Conservation (phyloP, 1,284 basidiomycete genomes). For the Ceratobasidium sp. region DNA sequence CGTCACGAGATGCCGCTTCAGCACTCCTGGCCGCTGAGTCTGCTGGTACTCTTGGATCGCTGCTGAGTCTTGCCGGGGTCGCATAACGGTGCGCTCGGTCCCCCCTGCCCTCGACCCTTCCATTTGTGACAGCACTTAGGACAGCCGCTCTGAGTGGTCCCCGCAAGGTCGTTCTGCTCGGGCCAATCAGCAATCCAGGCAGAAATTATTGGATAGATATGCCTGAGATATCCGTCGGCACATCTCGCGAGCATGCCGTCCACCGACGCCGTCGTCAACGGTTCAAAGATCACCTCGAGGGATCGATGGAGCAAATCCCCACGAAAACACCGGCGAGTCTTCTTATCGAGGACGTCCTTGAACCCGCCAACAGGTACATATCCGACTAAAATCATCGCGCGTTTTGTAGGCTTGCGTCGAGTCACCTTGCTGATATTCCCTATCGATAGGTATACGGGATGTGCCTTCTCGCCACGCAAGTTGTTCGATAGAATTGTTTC, state of each 20-base stretch:
- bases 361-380: conserved; percentile 29
- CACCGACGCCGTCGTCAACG: conserved; percentile 5
- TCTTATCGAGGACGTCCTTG: background rate
- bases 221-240: conserved; percentile 24
- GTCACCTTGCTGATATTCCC: conserved; percentile 37
- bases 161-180: conserved; percentile 18
- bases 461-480: background rate
- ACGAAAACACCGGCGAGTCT: background rate
- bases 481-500: background rate
- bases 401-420: conserved; percentile 19
- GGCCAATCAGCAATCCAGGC: conserved; percentile 33
- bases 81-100: background rate
- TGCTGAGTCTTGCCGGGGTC: background rate
- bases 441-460: conserved; percentile 9
- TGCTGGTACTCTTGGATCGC: background rate
- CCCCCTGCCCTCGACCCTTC: background rate
- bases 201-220: conserved; percentile 35
- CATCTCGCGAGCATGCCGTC: conserved; percentile 19
- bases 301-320: conserved; percentile 4
- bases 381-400: conserved; percentile 15
- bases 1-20: background rate
- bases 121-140: conserved; percentile 5
- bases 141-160: conserved; percentile 3
- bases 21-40: background rate
- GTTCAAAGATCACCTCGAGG: conserved; percentile 42